A percentile compares a stretch with the other conserved stretches of the same genome.
phyloP scores from a whole-genome alignment of 306 rosid genomes.

The Alnus rubra region DNA sequence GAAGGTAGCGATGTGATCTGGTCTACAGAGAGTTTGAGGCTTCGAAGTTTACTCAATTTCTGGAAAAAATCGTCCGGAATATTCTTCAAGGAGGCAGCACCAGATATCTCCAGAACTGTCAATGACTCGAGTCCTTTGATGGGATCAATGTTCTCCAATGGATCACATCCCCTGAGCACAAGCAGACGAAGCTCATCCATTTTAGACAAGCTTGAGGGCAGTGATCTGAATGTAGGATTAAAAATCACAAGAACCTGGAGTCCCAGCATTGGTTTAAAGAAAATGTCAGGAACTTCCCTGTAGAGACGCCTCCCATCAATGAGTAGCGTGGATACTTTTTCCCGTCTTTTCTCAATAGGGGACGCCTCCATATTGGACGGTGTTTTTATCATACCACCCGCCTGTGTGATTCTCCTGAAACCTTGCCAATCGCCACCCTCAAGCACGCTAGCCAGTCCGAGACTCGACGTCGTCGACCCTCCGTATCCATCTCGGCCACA shows the following conservation, averaged over 20 bases:
- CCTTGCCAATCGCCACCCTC: conserved; percentile 18
- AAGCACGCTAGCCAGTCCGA: conserved; percentile 33
- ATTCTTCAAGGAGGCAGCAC: conserved; percentile 20
- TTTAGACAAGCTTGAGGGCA: neutral
- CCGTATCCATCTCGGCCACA: neutral
- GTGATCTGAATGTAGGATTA: conserved; percentile 22
- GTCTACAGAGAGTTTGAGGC: conserved; percentile 35
- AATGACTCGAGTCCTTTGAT: neutral
- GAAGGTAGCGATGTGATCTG: conserved; percentile 30
- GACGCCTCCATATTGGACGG: neutral
- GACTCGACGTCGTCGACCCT: neutral
- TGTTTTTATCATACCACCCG: conserved; percentile 29
- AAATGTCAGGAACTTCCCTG: conserved; percentile 17
- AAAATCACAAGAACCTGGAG: conserved; percentile 27
- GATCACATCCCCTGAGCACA: conserved; percentile 42
- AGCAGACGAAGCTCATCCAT: conserved; percentile 29
- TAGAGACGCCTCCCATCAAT: conserved; percentile 28
- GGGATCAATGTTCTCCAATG: conserved; percentile 5
- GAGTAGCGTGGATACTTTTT: conserved; percentile 24
- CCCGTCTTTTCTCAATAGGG: neutral
- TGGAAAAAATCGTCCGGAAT: conserved; percentile 11
- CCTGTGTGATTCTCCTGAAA: conserved; percentile 23
- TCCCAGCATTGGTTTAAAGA: conserved; percentile 2
- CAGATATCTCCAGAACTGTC: conserved; percentile 38
- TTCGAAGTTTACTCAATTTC: conserved; percentile 18